Evolutionary conservation across 441 rosid species (phyloP), one percentile per base, ranked within the genome.

Genomic region (Aleurites moluccanus): DNA sequence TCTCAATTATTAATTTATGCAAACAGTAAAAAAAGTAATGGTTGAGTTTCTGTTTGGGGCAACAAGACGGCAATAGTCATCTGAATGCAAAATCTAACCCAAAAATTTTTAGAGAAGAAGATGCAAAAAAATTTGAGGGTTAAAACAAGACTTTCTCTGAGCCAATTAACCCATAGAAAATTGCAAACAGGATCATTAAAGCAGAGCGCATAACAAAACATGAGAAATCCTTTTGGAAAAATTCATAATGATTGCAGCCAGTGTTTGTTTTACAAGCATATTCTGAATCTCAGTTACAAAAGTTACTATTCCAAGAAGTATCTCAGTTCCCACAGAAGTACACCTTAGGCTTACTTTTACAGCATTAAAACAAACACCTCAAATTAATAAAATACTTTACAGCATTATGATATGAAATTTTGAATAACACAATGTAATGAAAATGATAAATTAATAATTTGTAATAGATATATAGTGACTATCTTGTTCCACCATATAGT

Each of bases 31-130:
- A 64, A 18, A 23, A 49, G 6, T 30, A 8, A 45, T 15, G 67
- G 60, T 18, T 57, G 62, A 47, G 70, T 69, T 45, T 57, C 16
- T 21, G 18, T 62, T 27, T 49, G n/a, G 45, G 47, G 27, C 49
- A 38, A 67, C 63, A 47, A 75, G 49, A 59, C 28, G 56, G n/a
- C 11, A 30, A 38, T n/a, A 18, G 23, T 65, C 45, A 65, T 14
- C n/a, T 44, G 55, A 27, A 44, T 50, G 25, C 38, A 50, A 18
- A 28, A 49, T 8, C 60, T 28, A 60, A 61, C 30, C 15, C 9
- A n/a, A 28, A 61, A 61, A 61, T 61, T 60, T 60, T 60, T 15
- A 28, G 27, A 55, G 27, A 28, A 15, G 40, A 30, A 4, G 40
- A 15, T 61, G 40, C 40, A 21, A 6, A n/a, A 56, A 6, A 21